Evolutionary conservation across 1,284 basidiomycete species (phyloP), one percentile per base, ranked within the genome.

Genomic region (Ustanciosporium gigantosporum): DNA sequence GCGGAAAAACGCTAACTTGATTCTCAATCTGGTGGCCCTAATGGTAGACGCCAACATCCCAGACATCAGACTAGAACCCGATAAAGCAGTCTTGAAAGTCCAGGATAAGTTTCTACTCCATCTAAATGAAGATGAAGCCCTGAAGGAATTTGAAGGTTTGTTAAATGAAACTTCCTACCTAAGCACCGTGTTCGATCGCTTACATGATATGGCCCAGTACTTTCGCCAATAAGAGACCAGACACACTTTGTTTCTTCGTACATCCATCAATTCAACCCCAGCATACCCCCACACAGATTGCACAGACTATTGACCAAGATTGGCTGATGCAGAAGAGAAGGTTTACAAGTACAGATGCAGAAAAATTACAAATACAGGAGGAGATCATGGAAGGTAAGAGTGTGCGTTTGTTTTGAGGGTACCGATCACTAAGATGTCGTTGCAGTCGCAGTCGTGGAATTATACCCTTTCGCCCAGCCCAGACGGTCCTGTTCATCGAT

Each of bases 1-100:
- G 44, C 85, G 95, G 57, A 97, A 78, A 44, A 97, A 83, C 75
- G 90, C 94, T n/a, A 98, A 96, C 80, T 84, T 99, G 32, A 95
- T 99, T 49, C 83, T 99, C 51, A 98, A 98, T 80, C 81, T 98
- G 51, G 89, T 98, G 15, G 88, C 91, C 1, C 84, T 99, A 40
- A 98, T 99, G 95, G 88, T 94, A 7, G 93, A 97, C 68, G 94
- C 92, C 0, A 93, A 95, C 68, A 95, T 99, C 22, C 93, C 93
- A 11, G 94, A 98, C 74, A 96, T 99, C 81, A 90, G 92, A 74
- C 86, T 83, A 1, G 83, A 84, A 65, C 83, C 83, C 3, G 83
- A 84, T 66, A 83, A 83, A 72, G 83, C 83, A 0, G 83, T 84
- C 13, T 79, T 81, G 66, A 84, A 84, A 79, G 87, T 98, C 15